phyloP scores from a whole-genome alignment of 345 rosid genomes.

The Bretschneidera sinensis region DNA sequence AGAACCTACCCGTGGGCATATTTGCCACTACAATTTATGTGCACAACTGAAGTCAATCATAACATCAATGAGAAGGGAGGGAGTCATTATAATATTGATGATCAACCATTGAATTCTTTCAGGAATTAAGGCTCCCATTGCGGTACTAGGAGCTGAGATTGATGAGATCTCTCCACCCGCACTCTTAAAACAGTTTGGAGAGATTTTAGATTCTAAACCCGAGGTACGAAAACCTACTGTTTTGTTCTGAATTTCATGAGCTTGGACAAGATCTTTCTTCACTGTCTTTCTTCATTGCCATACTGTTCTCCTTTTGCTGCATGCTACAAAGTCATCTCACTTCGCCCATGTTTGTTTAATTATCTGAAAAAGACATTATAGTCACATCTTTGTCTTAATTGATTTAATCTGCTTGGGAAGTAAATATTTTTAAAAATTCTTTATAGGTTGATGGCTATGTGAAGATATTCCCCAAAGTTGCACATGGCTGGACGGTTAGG shows the following conservation, averaged over 20 bases:
- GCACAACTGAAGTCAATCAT: no score
- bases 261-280: background rate
- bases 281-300: no score
- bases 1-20: no score
- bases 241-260: background rate
- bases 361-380: no score
- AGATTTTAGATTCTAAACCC: conserved; percentile 34
- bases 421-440: no score
- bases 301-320: no score
- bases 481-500: conserved; percentile 65
- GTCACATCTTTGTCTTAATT: no score
- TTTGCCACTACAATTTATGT: no score
- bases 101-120: conserved; percentile 5
- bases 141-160: conserved; percentile 57
- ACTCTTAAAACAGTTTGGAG: conserved; percentile 50
- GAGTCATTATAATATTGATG: background rate
- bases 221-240: conserved; percentile 37
- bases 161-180: conserved; percentile 39
- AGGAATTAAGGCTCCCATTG: conserved; percentile 48
- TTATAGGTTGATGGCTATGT: conserved; percentile 38
- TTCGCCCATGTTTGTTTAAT: no score
- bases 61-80: no score
- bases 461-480: conserved; percentile 53
- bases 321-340: no score
- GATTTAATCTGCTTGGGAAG: no score